Evolutionary conservation across 2,329 filamentous ascomycete genomes (phyloP).

Genomic region (Pestalotiopsis sp.): DNA sequence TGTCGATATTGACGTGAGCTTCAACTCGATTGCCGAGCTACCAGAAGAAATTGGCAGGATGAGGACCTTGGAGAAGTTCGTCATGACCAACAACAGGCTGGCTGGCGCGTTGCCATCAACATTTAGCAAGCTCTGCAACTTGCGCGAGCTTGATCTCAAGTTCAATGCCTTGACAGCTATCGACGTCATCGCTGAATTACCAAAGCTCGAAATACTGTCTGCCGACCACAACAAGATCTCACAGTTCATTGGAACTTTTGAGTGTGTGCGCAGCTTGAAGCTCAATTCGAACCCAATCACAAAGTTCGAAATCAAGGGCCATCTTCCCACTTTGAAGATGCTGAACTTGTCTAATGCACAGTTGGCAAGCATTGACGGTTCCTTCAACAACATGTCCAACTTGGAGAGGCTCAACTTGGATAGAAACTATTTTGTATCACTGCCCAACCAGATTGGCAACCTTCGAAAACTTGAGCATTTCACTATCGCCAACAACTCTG

Average conservation of each 20-base stretch:
- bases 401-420: conserved; percentile 87
- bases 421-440: conserved; percentile 92
- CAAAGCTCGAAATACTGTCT: conserved; percentile 83
- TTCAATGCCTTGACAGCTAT: conserved; percentile 91
- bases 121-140: conserved; percentile 72
- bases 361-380: conserved; percentile 83
- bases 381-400: conserved; percentile 86
- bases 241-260: conserved; percentile 86
- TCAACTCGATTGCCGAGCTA: conserved; percentile 83
- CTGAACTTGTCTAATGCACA: conserved; percentile 92
- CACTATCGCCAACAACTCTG: conserved; percentile 89
- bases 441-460: conserved; percentile 84
- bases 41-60: conserved; percentile 80
- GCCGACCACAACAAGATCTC: conserved; percentile 93
- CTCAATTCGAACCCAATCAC: conserved; percentile 96
- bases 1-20: conserved; percentile 93
- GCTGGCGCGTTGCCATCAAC: conserved; percentile 73
- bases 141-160: conserved; percentile 91
- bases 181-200: conserved; percentile 81
- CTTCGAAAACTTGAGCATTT: conserved; percentile 85
- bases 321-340: conserved; percentile 80
- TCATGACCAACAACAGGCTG: conserved; percentile 94
- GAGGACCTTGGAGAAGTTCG: conserved; percentile 80
- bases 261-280: conserved; percentile 80
- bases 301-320: conserved; percentile 80